Conservation (phyloP, 805 yeast genomes). For the Cyberlindnera americana region DNA sequence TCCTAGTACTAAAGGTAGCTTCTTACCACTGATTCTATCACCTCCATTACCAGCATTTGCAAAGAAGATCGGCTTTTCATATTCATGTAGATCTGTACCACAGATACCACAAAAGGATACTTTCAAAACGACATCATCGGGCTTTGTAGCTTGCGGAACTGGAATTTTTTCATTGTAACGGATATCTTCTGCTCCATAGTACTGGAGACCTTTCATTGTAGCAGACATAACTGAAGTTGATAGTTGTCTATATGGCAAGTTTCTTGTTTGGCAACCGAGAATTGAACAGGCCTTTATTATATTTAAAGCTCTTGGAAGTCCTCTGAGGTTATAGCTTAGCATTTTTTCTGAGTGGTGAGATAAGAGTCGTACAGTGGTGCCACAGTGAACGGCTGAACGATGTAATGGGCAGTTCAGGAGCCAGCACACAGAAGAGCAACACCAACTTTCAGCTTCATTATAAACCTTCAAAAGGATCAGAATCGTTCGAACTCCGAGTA, state of each 20-base stretch:
- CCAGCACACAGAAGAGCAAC: no score
- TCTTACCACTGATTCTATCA: constrained; percentile 30
- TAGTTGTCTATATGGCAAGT: neutral
- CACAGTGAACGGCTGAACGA: no score
- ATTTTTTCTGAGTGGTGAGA: no score
- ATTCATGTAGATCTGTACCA: constrained; percentile 61
- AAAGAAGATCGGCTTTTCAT: constrained; percentile 57
- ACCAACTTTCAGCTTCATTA: no score
- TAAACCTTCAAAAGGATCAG: no score
- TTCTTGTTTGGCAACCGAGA: no score
- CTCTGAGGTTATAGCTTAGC: no score
- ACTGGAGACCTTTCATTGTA: constrained; percentile 32
- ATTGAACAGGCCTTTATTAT: no score
- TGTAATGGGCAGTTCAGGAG: no score
- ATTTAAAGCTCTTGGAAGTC: no score
- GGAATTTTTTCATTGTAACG: constrained; percentile 31
- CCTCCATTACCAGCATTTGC: constrained; percentile 40
- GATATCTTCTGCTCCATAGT: constrained; percentile 37
- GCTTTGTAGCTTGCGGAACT: constrained; percentile 34
- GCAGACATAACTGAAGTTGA: neutral
- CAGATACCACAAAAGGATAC: constrained; percentile 53
- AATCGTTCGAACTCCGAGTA: no score
- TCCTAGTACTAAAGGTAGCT: constrained; percentile 56
- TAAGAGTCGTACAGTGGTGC: no score
- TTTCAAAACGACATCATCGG: constrained; percentile 42